These are phyloP conservation scores for Salix udensis DNA, from an alignment of 345 rosid species.

Conservation along the genomic window DNA sequence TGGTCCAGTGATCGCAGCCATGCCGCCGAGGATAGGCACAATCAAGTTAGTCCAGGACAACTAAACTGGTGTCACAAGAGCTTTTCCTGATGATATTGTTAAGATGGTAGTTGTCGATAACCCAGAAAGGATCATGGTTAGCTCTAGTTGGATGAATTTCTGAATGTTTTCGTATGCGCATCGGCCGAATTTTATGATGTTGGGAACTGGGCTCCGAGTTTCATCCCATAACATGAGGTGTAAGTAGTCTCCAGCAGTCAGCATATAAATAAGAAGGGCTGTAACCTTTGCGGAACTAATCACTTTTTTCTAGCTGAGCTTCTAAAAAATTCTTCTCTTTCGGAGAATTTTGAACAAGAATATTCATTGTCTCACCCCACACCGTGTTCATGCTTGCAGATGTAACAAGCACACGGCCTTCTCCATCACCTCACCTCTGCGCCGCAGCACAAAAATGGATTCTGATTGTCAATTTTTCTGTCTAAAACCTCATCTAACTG, in stretches of 20 bases:
- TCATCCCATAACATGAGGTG: too few species aligned
- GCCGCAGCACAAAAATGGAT: constrained; percentile 6
- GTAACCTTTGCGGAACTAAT: constrained; percentile 7
- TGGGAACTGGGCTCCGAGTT: too few species aligned
- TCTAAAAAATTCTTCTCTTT: constrained; percentile 3
- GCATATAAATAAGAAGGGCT: constrained; percentile 10
- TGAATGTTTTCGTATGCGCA: too few species aligned
- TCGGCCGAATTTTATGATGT: too few species aligned
- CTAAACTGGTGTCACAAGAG: constrained; percentile 24
- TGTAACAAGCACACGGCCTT: constrained; percentile 21
- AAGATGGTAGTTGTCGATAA: constrained; percentile 18
- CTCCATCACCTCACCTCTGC: constrained; percentile 18
- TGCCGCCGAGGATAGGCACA: constrained; percentile 13
- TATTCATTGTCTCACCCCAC: background rate
- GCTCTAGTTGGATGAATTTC: too few species aligned
- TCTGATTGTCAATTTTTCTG: too few species aligned
- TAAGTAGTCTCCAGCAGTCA: constrained; percentile 19
- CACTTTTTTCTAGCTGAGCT: constrained; percentile 15
- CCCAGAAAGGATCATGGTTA: constrained; percentile 19
- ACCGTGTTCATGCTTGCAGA: background rate
- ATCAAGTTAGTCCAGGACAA: constrained; percentile 15
- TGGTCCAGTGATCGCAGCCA: constrained; percentile 19
- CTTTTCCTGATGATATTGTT: constrained; percentile 8
- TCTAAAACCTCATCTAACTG: too few species aligned
- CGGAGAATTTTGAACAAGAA: background rate